These are phyloP conservation scores for Kurtzmaniella fragi DNA, from an alignment of 805 yeast genomes.

Conservation along the genomic window DNA sequence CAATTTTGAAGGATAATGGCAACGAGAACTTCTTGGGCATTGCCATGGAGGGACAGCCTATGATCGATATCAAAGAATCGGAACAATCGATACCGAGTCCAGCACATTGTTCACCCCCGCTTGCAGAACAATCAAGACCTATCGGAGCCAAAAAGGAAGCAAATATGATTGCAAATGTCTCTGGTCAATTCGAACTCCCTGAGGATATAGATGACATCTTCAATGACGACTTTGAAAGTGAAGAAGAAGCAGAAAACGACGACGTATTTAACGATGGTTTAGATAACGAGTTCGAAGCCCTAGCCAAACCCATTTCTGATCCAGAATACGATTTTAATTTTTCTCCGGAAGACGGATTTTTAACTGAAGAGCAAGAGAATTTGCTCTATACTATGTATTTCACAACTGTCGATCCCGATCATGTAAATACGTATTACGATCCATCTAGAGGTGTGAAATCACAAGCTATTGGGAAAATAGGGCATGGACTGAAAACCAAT, in stretches of 20 bases:
- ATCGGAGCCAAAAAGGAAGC: not conserved
- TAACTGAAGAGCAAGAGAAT: conserved; percentile 29
- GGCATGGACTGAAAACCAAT: conserved; percentile 6
- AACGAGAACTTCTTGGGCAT: too few relatives aligned
- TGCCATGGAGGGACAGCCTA: too few relatives aligned
- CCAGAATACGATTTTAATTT: conserved; percentile 15
- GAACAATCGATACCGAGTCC: too few relatives aligned
- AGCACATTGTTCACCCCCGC: too few relatives aligned
- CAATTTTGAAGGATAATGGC: too few relatives aligned
- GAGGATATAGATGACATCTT: not conserved
- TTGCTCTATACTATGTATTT: conserved; percentile 39
- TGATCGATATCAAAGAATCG: too few relatives aligned
- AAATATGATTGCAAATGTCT: not conserved
- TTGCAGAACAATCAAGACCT: not conserved
- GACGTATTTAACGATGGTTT: conserved; percentile 15
- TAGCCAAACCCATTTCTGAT: conserved; percentile 9
- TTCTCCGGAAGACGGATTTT: conserved; percentile 31
- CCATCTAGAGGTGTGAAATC: conserved; percentile 9
- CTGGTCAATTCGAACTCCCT: not conserved
- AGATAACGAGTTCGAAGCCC: conserved; percentile 15
- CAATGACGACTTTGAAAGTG: not conserved
- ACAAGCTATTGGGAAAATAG: conserved; percentile 8
- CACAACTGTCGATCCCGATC: conserved; percentile 16
- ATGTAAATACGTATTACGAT: conserved; percentile 10
- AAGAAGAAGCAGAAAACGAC: not conserved